A percentile compares a stretch with the other conserved stretches of the same genome.
Evolutionary conservation across 495 filamentous ascomycete genomes (phyloP).

Genomic region (Penicillium crystallinum): DNA sequence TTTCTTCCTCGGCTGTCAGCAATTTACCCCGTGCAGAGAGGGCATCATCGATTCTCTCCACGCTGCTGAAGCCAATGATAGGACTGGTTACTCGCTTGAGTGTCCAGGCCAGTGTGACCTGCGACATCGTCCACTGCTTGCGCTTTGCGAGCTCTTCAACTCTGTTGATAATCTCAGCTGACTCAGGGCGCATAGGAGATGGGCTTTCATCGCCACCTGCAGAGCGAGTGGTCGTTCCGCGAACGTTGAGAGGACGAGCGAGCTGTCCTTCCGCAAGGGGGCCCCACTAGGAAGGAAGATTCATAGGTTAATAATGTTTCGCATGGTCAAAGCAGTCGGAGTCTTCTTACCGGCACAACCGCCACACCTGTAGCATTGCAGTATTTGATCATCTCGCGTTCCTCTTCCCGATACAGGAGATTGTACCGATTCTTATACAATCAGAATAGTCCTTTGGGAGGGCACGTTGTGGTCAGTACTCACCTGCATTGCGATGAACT

Average conservation of each 20-base stretch:
- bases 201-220: constrained; percentile 7
- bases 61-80: constrained; percentile 54
- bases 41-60: constrained; percentile 52
- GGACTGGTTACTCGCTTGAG: constrained; percentile 45
- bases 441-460: neutral
- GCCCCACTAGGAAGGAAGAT: constrained; percentile 18
- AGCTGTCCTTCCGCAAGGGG: constrained; percentile 43
- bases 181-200: constrained; percentile 24
- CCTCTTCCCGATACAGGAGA: constrained; percentile 62
- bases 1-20: constrained; percentile 51
- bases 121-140: constrained; percentile 49
- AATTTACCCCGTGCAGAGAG: constrained; percentile 37
- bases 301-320: neutral
- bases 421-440: constrained; percentile 51
- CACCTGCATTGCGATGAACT: constrained; percentile 60
- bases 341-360: constrained; percentile 14
- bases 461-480: neutral
- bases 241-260: constrained; percentile 36
- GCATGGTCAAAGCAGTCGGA: neutral
- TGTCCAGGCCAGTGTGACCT: constrained; percentile 58
- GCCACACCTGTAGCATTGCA: constrained; percentile 12
- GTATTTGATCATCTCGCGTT: constrained; percentile 57
- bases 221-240: constrained; percentile 10
- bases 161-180: constrained; percentile 45
- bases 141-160: constrained; percentile 56